Evolutionary conservation across 306 rosid species (phyloP).

Genomic region (Quercus parvula): DNA sequence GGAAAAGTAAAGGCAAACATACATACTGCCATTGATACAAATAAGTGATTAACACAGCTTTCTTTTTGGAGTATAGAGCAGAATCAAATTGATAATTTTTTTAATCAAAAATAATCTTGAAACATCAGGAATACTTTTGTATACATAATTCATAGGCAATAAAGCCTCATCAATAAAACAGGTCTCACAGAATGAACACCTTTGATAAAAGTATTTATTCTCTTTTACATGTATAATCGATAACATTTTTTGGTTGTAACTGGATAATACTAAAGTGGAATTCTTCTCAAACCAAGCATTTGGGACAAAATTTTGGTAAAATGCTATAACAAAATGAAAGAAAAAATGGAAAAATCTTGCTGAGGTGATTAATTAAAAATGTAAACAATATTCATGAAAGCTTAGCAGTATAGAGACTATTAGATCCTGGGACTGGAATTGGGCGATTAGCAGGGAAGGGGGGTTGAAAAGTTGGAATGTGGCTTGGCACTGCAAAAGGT

Average conservation of each 20-base stretch:
- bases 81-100: not conserved
- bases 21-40: not conserved
- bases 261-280: not conserved
- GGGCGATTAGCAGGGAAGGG: conserved; percentile 45
- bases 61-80: not conserved
- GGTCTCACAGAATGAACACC: not conserved
- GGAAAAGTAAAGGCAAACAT: not conserved
- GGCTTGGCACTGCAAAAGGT: conserved; percentile 55
- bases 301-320: conserved; percentile 28
- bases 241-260: not conserved
- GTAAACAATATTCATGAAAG: conserved; percentile 28
- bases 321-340: not conserved
- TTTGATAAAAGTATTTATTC: not conserved
- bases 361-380: not conserved
- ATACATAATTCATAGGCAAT: not conserved
- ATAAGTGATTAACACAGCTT: not conserved
- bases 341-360: not conserved
- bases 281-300: conserved; percentile 17
- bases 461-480: conserved; percentile 57
- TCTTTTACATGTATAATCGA: not conserved
- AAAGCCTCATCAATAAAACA: not conserved
- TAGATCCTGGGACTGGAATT: conserved; percentile 53
- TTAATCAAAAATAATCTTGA: not conserved
- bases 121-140: not conserved
- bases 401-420: conserved; percentile 42